phyloP scores from a whole-genome alignment of 805 yeast genomes.

The Ogataea philodendri region DNA sequence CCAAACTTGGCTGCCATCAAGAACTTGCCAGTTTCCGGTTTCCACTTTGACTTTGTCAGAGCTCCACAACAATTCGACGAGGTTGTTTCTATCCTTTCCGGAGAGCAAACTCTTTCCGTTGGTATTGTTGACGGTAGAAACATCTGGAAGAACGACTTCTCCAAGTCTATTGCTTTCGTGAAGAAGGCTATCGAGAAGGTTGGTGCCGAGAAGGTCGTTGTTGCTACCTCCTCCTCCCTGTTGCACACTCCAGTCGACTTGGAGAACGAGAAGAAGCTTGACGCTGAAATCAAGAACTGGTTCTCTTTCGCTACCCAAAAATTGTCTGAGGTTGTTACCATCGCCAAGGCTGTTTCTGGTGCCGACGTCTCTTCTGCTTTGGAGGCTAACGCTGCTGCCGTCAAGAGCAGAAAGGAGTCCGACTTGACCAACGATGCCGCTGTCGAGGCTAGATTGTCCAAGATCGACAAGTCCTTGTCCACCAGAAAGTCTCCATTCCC shows the following conservation, averaged over 20 bases:
- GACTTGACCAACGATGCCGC: slow-evolving; percentile 86
- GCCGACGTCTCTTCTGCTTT: slow-evolving; percentile 74
- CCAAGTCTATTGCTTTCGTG: slow-evolving; percentile 80
- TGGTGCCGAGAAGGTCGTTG: slow-evolving; percentile 83
- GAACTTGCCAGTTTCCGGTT: slow-evolving; percentile 88
- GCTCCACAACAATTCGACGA: slow-evolving; percentile 93
- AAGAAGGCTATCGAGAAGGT: slow-evolving; percentile 79
- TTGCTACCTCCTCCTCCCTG: slow-evolving; percentile 95
- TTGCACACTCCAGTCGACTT: slow-evolving; percentile 98
- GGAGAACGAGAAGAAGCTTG: slow-evolving; percentile 85
- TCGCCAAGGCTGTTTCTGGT: slow-evolving; percentile 85
- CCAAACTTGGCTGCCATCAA: slow-evolving; percentile 91
- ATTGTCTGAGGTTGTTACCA: slow-evolving; percentile 82
- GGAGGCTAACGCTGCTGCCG: slow-evolving; percentile 82
- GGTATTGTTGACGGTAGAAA: slow-evolving; percentile 99
- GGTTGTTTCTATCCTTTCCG: slow-evolving; percentile 63
- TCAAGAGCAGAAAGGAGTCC: slow-evolving; percentile 82
- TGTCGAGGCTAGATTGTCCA: slow-evolving; percentile 83
- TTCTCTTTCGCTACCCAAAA: slow-evolving; percentile 98
- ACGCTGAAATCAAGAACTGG: slow-evolving; percentile 92
- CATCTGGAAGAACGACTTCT: slow-evolving; percentile 97
- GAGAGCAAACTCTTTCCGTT: slow-evolving; percentile 80
- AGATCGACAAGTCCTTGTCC: slow-evolving; percentile 70
- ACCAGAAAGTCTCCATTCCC: slow-evolving; percentile 87
- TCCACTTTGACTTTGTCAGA: slow-evolving; percentile 96